Percentiles rank a stretch among this genome's conserved stretches.
Conservation (phyloP, 148 eudicot species). For the Cornus florida region DNA sequence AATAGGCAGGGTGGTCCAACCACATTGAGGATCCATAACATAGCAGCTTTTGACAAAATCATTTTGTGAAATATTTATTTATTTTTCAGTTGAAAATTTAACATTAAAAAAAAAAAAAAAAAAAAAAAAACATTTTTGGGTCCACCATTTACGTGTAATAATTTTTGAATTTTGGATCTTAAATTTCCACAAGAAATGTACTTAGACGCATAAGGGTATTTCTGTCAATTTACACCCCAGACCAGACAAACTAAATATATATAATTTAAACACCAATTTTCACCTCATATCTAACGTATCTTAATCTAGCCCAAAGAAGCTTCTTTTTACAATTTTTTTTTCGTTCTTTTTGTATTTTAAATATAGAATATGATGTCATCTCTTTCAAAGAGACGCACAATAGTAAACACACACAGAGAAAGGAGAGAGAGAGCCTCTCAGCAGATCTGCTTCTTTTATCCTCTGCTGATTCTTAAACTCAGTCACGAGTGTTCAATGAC, state of each 20-base stretch:
- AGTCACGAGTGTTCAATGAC: not conserved
- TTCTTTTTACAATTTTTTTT: not conserved
- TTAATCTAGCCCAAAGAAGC: not conserved
- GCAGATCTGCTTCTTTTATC: not conserved
- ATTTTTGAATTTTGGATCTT: not conserved
- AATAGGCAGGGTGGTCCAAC: too few relatives aligned
- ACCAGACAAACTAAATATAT: not conserved
- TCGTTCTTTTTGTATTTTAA: not conserved
- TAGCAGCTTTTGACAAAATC: not conserved
- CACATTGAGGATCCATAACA: too few relatives aligned
- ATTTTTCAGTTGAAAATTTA: too few relatives aligned
- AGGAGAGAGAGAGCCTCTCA: not conserved
- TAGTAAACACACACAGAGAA: not conserved
- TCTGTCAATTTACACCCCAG: not conserved
- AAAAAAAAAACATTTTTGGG: too few relatives aligned
- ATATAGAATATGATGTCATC: not conserved
- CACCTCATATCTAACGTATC: not conserved
- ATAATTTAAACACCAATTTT: not conserved
- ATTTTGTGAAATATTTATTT: too few relatives aligned
- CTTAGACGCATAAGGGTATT: not conserved
- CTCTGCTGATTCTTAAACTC: slow-evolving; percentile 5
- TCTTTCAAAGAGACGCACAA: not conserved
- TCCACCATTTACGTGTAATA: too few relatives aligned
- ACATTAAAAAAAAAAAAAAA: too few relatives aligned
- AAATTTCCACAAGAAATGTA: too few relatives aligned